phyloP scores from a whole-genome alignment of 2,329 filamentous ascomycete genomes.

The Microdochium paspali region DNA sequence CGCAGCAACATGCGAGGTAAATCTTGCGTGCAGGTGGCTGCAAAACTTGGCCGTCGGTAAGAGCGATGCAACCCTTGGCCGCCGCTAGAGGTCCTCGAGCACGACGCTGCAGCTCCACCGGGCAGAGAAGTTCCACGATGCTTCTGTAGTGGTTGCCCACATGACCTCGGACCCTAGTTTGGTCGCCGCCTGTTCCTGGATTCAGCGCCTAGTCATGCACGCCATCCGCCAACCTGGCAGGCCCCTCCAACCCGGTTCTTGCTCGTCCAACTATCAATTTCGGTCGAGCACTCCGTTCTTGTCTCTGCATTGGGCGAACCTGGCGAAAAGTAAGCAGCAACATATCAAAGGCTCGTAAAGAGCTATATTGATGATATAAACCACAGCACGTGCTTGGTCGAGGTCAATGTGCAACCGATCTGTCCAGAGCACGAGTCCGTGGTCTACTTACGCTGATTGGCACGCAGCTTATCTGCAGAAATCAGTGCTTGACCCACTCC shows the following conservation, averaged over 20 bases:
- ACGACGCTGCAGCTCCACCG: neutral
- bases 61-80: neutral
- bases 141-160: neutral
- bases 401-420: no score
- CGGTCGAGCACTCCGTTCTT: no score
- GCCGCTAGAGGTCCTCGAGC: neutral
- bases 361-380: no score
- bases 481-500: no score
- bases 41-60: neutral
- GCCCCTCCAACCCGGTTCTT: neutral
- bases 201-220: neutral
- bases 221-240: neutral
- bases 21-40: neutral
- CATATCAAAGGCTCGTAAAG: no score
- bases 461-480: no score
- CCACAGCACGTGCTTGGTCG: no score
- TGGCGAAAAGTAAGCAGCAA: no score
- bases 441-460: no score
- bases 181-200: neutral
- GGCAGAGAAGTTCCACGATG: neutral
- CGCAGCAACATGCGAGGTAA: neutral
- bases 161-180: slow-evolving; percentile 1
- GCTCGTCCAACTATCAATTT: no score
- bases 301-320: no score
- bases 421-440: no score